A percentile compares a stretch with the other conserved stretches of the same genome.
Conservation (phyloP, 805 yeast species). For the Barnettozyma salicaria region DNA sequence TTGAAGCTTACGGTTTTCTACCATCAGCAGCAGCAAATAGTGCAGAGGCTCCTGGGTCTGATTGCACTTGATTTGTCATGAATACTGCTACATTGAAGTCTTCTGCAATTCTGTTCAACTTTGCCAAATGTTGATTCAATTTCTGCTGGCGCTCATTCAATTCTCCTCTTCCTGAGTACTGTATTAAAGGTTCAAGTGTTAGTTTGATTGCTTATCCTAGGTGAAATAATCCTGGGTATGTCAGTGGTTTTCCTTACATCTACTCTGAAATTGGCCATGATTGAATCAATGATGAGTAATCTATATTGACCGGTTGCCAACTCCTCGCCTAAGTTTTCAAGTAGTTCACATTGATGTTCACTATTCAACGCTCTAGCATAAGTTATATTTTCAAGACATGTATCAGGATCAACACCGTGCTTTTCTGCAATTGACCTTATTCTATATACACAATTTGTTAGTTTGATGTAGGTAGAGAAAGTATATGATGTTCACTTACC, state of each 20-base stretch:
- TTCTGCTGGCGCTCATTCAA: slow-evolving; percentile 71
- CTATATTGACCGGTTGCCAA: slow-evolving; percentile 63
- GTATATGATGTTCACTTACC: slow-evolving; percentile 29
- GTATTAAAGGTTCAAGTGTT: background rate
- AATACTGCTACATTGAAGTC: slow-evolving; percentile 75
- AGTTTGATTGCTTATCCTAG: slow-evolving; percentile 3
- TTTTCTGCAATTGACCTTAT: slow-evolving; percentile 59
- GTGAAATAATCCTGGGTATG: background rate
- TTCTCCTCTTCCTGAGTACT: slow-evolving; percentile 71
- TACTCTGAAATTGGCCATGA: slow-evolving; percentile 74
- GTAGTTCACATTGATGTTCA: slow-evolving; percentile 71
- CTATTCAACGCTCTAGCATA: slow-evolving; percentile 74
- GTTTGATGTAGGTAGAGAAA: background rate
- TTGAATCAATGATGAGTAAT: slow-evolving; percentile 55
- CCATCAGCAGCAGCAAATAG: slow-evolving; percentile 78
- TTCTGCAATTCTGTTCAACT: slow-evolving; percentile 57
- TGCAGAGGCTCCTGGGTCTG: slow-evolving; percentile 80
- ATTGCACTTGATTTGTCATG: slow-evolving; percentile 72
- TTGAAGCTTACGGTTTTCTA: slow-evolving; percentile 62
- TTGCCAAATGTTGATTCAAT: slow-evolving; percentile 47
- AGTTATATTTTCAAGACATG: slow-evolving; percentile 63
- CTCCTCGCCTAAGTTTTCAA: slow-evolving; percentile 60
- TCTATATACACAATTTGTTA: slow-evolving; percentile 26
- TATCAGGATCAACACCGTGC: slow-evolving; percentile 63
- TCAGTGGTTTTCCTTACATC: no score